These are phyloP conservation scores for Solanum aculeatissimum DNA, from an alignment of 305 asterid species.

Conservation along the genomic window DNA sequence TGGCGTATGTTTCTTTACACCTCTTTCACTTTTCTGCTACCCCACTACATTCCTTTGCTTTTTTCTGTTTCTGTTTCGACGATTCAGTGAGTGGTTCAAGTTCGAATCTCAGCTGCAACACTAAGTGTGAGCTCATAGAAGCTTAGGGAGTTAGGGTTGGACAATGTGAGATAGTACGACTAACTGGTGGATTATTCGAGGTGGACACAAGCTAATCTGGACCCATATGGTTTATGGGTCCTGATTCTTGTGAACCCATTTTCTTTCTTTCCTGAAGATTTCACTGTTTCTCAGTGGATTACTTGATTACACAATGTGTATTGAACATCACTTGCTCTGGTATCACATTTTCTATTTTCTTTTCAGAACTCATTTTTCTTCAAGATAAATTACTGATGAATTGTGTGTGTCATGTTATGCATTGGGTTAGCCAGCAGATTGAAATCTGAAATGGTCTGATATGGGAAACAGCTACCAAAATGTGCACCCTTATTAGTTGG, in stretches of 20 bases:
- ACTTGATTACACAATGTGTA: background rate
- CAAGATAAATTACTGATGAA: background rate
- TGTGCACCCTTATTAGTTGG: background rate
- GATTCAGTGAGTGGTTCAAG: background rate
- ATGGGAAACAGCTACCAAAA: background rate
- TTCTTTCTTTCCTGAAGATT: background rate
- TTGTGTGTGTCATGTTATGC: background rate
- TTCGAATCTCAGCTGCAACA: background rate
- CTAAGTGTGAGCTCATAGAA: background rate
- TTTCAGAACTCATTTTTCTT: background rate
- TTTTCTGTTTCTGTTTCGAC: background rate
- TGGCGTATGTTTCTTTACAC: conserved; percentile 57
- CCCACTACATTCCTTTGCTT: background rate
- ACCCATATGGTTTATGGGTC: background rate
- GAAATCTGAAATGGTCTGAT: background rate
- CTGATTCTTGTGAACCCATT: background rate
- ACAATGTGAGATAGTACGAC: background rate
- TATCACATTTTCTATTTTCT: background rate
- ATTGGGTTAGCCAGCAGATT: background rate
- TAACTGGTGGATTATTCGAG: background rate
- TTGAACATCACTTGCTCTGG: background rate
- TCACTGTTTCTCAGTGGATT: background rate
- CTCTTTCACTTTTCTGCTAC: background rate
- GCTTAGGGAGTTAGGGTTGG: background rate
- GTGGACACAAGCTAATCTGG: background rate